Evolutionary conservation across 2,329 filamentous ascomycete species (phyloP).

Genomic region (Hymenoscyphus repandus): DNA sequence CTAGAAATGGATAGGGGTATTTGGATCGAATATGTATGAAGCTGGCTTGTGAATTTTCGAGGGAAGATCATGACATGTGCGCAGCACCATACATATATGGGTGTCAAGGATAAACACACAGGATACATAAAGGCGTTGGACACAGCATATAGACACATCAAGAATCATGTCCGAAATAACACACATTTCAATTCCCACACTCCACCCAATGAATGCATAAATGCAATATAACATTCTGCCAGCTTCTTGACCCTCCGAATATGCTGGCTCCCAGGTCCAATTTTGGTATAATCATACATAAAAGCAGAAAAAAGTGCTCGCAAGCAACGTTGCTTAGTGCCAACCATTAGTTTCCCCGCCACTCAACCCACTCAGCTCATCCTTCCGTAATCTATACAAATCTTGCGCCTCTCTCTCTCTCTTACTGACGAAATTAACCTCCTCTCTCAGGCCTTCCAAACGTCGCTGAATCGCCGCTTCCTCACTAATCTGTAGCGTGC

Average conservation of each 20-base stretch:
- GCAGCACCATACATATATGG: background rate
- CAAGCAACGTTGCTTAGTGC: background rate
- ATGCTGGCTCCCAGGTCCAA: too few relatives aligned
- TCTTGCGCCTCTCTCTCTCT: slow-evolving; percentile 91
- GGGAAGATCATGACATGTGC: background rate
- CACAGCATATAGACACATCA: too few relatives aligned
- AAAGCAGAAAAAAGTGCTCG: too few relatives aligned
- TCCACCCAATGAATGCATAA: too few relatives aligned
- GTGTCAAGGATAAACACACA: background rate
- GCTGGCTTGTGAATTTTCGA: background rate
- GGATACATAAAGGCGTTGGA: background rate
- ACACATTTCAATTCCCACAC: too few relatives aligned
- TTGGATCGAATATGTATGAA: background rate
- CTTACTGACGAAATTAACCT: slow-evolving; percentile 73
- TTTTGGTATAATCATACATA: too few relatives aligned
- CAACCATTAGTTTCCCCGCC: slow-evolving; percentile 20
- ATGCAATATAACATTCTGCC: too few relatives aligned
- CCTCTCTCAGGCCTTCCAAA: slow-evolving; percentile 71
- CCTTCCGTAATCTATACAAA: slow-evolving; percentile 67
- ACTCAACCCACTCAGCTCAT: slow-evolving; percentile 65
- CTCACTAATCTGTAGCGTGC: slow-evolving; percentile 72
- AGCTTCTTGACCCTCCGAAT: too few relatives aligned
- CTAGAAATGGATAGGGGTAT: too few relatives aligned
- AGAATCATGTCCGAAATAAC: too few relatives aligned
- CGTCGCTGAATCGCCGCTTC: slow-evolving; percentile 68